Percentiles rank a stretch among this genome's conserved stretches.
These are phyloP conservation scores for Fusarium verrucosum DNA, from an alignment of 2,329 filamentous ascomycete species.

Conservation along the genomic window DNA sequence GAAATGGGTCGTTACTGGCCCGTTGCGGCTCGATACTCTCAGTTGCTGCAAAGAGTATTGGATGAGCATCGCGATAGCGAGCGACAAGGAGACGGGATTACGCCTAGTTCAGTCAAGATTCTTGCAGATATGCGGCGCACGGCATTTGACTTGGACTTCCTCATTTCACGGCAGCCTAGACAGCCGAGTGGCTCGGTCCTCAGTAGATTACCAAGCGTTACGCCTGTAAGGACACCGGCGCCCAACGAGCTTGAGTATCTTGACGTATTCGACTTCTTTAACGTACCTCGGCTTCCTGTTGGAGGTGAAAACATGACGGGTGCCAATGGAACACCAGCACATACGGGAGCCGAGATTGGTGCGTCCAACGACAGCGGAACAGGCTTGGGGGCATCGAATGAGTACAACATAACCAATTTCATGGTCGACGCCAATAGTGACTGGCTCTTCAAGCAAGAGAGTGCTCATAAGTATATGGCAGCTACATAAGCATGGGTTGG, in stretches of 20 bases:
- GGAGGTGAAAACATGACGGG: conserved; percentile 50
- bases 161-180: conserved; percentile 83
- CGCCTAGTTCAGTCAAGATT: conserved; percentile 85
- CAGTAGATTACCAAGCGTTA: conserved; percentile 62
- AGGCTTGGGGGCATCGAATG: conserved; percentile 57
- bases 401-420: conserved; percentile 82
- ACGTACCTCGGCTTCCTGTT: conserved; percentile 77
- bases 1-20: conserved; percentile 87
- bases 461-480: conserved; percentile 43
- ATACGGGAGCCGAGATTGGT: conserved; percentile 42
- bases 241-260: conserved; percentile 89
- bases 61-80: conserved; percentile 87
- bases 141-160: conserved; percentile 87
- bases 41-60: conserved; percentile 81
- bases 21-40: conserved; percentile 83
- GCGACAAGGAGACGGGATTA: conserved; percentile 76
- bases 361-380: conserved; percentile 41
- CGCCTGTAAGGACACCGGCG: conserved; percentile 73
- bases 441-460: conserved; percentile 73
- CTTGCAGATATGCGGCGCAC: conserved; percentile 91
- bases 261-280: conserved; percentile 95
- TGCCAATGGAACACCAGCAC: conserved; percentile 29
- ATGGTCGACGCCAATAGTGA: conserved; percentile 78
- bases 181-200: conserved; percentile 53
- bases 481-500: conserved; percentile 9